phyloP scores from a whole-genome alignment of 768 basidiomycete species.

The Leccinum sublutescens region DNA sequence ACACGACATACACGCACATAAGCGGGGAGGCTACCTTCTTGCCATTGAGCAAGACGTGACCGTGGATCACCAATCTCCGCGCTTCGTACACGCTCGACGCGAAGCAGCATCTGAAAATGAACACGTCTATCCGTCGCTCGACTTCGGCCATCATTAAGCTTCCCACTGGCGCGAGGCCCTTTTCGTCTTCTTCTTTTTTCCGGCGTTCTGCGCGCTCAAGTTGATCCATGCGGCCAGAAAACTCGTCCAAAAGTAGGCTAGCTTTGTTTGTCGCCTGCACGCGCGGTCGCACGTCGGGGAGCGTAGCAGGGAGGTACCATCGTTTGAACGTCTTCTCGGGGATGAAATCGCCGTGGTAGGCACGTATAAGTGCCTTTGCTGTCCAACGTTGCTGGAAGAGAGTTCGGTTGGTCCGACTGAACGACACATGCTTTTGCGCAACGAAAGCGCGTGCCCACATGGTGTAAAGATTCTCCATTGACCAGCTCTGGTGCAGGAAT shows the following conservation, averaged over 20 bases:
- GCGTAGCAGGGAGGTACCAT: conserved; percentile 85
- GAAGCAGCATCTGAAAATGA: conserved; percentile 88
- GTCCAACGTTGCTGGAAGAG: conserved; percentile 93
- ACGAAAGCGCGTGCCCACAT: conserved; percentile 76
- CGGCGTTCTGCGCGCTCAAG: conserved; percentile 43
- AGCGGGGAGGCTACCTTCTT: conserved; percentile 58
- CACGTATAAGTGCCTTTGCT: conserved; percentile 82
- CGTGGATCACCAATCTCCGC: conserved; percentile 79
- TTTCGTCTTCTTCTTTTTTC: conserved; percentile 50
- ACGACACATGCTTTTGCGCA: conserved; percentile 43
- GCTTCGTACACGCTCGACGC: conserved; percentile 90
- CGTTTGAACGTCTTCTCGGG: conserved; percentile 91
- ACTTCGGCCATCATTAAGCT: conserved; percentile 94
- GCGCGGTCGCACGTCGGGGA: conserved; percentile 82
- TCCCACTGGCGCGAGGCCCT: conserved; percentile 83
- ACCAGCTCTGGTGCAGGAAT: conserved; percentile 70
- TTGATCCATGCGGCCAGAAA: conserved; percentile 51
- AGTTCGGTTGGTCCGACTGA: conserved; percentile 54
- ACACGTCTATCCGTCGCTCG: conserved; percentile 91
- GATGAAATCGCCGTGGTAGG: conserved; percentile 95
- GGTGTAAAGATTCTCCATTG: conserved; percentile 84
- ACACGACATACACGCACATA: conserved; percentile 29
- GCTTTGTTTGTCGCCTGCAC: conserved; percentile 36
- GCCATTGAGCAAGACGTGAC: conserved; percentile 87
- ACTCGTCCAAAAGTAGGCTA: conserved; percentile 49